Evolutionary conservation across 352 stramenopile species (phyloP).

Genomic region (Heterotrichella gracilis): DNA sequence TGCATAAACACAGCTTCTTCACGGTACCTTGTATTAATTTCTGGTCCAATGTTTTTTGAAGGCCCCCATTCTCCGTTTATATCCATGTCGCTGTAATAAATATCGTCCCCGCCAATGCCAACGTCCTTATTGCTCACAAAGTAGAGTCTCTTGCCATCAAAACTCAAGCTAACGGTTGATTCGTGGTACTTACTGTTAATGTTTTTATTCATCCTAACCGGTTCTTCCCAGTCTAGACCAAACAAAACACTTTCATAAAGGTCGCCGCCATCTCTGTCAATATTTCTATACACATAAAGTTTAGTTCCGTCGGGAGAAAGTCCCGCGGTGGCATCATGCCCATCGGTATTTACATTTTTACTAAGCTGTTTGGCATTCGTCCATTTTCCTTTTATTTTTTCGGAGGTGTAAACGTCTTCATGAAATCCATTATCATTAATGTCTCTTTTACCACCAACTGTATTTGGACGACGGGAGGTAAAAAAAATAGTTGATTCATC

Average conservation of each 20-base stretch:
- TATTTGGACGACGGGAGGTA: neutral
- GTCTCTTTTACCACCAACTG: neutral
- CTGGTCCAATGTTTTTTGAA: neutral
- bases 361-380: neutral
- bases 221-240: neutral
- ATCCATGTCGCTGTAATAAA: neutral
- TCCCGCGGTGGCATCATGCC: neutral
- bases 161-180: neutral
- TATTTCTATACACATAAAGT: neutral
- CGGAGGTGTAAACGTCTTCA: neutral
- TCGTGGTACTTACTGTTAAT: neutral
- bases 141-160: neutral
- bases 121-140: neutral
- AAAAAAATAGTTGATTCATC: neutral
- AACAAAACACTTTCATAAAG: slow-evolving; percentile 8
- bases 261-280: neutral
- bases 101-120: neutral
- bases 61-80: neutral
- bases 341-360: neutral
- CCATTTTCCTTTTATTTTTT: neutral
- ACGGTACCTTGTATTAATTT: neutral
- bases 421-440: neutral
- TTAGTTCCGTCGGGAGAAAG: neutral
- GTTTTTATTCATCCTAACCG: neutral
- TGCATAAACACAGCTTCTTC: neutral